A percentile compares a stretch with the other conserved stretches of the same genome.
Conservation (phyloP, 1,284 basidiomycete genomes). For the Papiliotrema fonsecae region DNA sequence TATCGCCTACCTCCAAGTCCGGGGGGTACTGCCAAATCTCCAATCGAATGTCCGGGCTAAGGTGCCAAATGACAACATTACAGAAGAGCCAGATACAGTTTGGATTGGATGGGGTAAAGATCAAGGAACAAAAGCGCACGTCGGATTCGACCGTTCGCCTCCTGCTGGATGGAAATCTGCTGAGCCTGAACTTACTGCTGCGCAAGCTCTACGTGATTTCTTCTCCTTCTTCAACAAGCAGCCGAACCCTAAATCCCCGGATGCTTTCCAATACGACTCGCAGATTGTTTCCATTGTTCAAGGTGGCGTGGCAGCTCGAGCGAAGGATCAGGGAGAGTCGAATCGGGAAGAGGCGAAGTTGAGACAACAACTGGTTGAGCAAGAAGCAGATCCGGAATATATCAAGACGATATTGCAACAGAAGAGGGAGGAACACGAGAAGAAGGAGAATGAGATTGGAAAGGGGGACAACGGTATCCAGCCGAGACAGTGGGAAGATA, state of each 20-base stretch:
- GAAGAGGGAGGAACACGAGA: conserved; percentile 6
- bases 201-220: conserved; percentile 36
- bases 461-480: conserved; percentile 31
- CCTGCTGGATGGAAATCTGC: conserved; percentile 20
- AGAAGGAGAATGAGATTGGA: conserved; percentile 22
- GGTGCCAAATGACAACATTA: conserved; percentile 6
- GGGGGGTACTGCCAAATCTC: conserved; percentile 41
- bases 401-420: not conserved
- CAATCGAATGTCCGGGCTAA: conserved; percentile 25
- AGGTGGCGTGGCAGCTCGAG: conserved; percentile 26
- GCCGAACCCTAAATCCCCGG: not conserved
- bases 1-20: conserved; percentile 44
- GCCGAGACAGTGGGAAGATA: conserved; percentile 34
- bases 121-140: conserved; percentile 31
- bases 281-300: conserved; percentile 35
- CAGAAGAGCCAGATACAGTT: conserved; percentile 20
- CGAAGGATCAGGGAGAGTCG: not conserved
- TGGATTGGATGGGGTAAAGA: conserved; percentile 39
- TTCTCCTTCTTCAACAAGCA: conserved; percentile 27
- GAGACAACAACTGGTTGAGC: conserved; percentile 2
- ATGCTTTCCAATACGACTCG: conserved; percentile 18
- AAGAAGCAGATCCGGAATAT: not conserved
- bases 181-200: conserved; percentile 20
- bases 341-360: conserved; percentile 1
- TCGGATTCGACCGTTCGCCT: conserved; percentile 22